Percentiles rank a stretch among this genome's conserved stretches.
Evolutionary conservation across 192 early-diverging fungal species (phyloP).

Genomic region (Linderina pennispora): DNA sequence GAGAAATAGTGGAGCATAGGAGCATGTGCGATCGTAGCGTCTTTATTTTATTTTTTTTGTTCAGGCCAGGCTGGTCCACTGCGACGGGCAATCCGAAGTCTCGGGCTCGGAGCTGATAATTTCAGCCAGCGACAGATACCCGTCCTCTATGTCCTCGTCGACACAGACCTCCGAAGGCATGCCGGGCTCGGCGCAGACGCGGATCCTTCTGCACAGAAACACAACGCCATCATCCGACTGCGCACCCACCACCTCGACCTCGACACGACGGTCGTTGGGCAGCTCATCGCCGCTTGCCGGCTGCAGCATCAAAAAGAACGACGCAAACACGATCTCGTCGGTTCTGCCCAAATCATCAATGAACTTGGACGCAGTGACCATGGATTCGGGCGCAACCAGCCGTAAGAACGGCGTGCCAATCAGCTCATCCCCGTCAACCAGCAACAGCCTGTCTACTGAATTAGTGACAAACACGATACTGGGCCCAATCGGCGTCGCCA

Average conservation of each 20-base stretch:
- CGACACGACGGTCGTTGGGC: neutral
- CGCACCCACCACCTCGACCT: slow-evolving; percentile 7
- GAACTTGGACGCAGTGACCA: neutral
- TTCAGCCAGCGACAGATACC: slow-evolving; percentile 2
- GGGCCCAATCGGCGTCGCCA: slow-evolving; percentile 1
- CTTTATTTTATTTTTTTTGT: neutral
- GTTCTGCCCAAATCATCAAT: neutral
- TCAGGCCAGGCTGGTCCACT: neutral
- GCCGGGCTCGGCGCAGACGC: neutral
- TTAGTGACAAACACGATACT: slow-evolving; percentile 5
- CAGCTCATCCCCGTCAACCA: slow-evolving; percentile 4
- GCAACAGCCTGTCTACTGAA: neutral
- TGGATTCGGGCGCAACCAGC: slow-evolving; percentile 4
- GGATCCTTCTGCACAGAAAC: slow-evolving; percentile 3
- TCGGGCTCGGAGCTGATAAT: slow-evolving; percentile 8
- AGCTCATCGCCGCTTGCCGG: neutral
- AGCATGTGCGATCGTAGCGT: too few species aligned
- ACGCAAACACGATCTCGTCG: slow-evolving; percentile 1
- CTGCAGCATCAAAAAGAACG: neutral
- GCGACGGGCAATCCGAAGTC: slow-evolving; percentile 5
- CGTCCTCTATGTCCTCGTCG: neutral
- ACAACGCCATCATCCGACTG: slow-evolving; percentile 4
- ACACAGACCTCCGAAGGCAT: neutral
- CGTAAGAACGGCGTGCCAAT: slow-evolving; percentile 1
- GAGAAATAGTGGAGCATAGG: neutral